phyloP scores from a whole-genome alignment of 805 yeast species.

The Zygosaccharomyces lentus region DNA sequence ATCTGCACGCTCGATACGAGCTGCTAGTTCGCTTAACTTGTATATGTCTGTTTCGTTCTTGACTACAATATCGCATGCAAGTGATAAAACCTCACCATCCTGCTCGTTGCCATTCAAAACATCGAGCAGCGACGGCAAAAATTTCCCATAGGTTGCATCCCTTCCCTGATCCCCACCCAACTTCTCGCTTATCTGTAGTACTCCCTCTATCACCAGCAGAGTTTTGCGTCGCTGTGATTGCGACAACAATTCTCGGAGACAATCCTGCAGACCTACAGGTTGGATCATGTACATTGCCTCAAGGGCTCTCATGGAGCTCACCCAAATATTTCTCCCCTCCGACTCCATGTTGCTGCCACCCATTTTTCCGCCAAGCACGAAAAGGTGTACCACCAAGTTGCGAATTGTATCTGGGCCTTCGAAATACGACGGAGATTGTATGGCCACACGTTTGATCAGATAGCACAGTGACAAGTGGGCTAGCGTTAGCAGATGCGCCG shows the following conservation, averaged over 20 bases:
- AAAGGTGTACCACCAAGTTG: constrained; percentile 16
- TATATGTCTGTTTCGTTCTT: constrained; percentile 20
- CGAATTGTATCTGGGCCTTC: constrained; percentile 9
- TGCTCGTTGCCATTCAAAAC: constrained; percentile 30
- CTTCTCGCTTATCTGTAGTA: constrained; percentile 24
- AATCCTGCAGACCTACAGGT: constrained; percentile 15
- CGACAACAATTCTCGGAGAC: constrained; percentile 8
- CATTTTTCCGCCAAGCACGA: constrained; percentile 1
- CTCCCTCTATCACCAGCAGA: constrained; percentile 26
- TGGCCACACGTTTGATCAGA: constrained; percentile 41
- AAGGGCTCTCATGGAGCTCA: constrained; percentile 29
- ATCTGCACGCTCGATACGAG: background rate
- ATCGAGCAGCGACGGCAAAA: constrained; percentile 31
- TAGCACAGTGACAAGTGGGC: constrained; percentile 45
- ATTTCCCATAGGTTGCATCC: constrained; percentile 12
- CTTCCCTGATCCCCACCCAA: constrained; percentile 21
- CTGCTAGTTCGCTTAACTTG: constrained; percentile 2
- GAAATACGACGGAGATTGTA: constrained; percentile 33
- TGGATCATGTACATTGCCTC: constrained; percentile 31
- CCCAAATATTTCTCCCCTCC: constrained; percentile 29
- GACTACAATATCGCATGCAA: constrained; percentile 23
- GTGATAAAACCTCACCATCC: constrained; percentile 26
- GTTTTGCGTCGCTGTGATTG: constrained; percentile 9
- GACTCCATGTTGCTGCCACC: constrained; percentile 6
- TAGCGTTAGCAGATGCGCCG: constrained; percentile 14